Percentiles rank a stretch among this genome's conserved stretches.
Evolutionary conservation across 768 basidiomycete genomes (phyloP).

Genomic region (Mycena olivaceomarginata): DNA sequence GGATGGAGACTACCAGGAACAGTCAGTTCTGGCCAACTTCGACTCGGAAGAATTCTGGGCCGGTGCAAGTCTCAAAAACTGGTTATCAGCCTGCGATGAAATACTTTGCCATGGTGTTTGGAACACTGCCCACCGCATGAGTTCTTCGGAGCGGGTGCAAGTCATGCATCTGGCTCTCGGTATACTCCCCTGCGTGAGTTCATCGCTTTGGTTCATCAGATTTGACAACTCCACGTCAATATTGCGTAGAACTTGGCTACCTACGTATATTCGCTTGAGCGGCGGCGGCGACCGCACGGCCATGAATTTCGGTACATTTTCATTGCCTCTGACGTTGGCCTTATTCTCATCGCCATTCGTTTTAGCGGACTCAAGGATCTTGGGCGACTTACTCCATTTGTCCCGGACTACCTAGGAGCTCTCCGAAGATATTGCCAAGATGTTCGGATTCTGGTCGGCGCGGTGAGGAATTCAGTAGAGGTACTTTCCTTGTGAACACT

Average conservation of each 20-base stretch:
- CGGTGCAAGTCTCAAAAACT: neutral
- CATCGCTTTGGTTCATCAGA: neutral
- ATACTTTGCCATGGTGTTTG: neutral
- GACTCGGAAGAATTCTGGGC: slow-evolving; percentile 13
- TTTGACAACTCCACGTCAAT: neutral
- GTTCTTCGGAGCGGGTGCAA: neutral
- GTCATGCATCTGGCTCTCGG: neutral
- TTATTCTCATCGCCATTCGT: no score
- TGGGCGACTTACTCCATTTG: no score
- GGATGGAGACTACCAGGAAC: neutral
- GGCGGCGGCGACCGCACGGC: no score
- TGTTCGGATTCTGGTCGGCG: neutral
- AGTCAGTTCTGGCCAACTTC: neutral
- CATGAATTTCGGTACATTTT: no score
- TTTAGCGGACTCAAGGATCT: no score
- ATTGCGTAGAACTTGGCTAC: neutral
- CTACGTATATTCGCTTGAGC: neutral
- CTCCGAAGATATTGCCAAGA: neutral
- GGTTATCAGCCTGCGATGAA: neutral
- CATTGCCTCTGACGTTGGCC: no score
- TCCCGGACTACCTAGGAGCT: neutral
- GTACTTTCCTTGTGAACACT: neutral
- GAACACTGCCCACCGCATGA: neutral
- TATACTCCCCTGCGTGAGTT: neutral
- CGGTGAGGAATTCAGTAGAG: slow-evolving; percentile 3